Base-by-base conservation (phyloP, 2,329 filamentous ascomycete genomes). In the Hypoxylon sp. region DNA sequence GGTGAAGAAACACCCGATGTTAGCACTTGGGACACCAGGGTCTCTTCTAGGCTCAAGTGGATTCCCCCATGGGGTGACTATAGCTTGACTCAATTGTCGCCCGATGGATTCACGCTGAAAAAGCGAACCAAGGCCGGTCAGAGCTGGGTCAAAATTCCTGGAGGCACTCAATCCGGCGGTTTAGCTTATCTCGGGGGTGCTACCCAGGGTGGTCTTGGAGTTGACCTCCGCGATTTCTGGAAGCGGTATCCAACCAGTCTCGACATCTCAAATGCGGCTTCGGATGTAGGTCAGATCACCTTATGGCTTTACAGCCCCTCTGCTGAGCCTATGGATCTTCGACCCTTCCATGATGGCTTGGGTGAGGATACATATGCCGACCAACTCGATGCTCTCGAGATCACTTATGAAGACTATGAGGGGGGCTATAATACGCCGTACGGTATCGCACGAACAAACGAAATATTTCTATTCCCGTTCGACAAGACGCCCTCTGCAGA, bases 351-450 rank as follows among this genome's bases (percentile, higher is more conserved):
- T 51, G 87, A 90, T 66, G 85, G 86, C 0, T 75, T 90, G 5
- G 86, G 86, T 0, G 74, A 86, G 71, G 82, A 88, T 47, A 86
- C 82, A 0, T 90, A 89, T 64, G 81, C 79, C 0, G 82, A 90
- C 17, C 84, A 91, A 74, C 78, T 89, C 0, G 87, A 89, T 64
- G 88, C 87, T 1, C 81, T 90, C 0, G 83, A 88, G 26, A 86
- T 90, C 22, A 91, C 88, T 0, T 91, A 91, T 64, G 88, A 91
- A 66, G 88, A 90, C 67, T 90, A 83, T 66, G 87, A 90, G 66
- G 77, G 76, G 0, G 84, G 83, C 0, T 88, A 87, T 46, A 81
- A 85, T 61, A 88, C 85, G 0, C 85, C 88, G 0, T 85, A 86
- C 53, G 88, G 88, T 0, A 85, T 90, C 35, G 86, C 83, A 0